Evolutionary conservation across 169 alveolate genomes (phyloP), one percentile per base, ranked within the genome.

Genomic region (Plasmodium yoelii): DNA sequence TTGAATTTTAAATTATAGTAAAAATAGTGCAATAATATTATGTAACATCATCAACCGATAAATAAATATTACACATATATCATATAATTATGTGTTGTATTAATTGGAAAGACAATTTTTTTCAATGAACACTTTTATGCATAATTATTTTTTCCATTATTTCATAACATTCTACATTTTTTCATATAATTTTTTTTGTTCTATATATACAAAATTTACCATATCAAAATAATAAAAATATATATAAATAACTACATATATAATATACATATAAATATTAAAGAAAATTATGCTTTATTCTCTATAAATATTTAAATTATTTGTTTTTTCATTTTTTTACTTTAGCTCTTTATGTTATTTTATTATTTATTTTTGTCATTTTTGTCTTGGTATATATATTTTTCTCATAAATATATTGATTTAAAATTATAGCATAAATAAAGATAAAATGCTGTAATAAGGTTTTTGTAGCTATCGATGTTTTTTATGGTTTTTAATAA

Each of bases 71-170:
- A 34, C 42, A 34, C 5, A 34, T 34, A 34, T 34, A 34, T 22
- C 42, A 57, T 59, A 22, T 24, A 49, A n/a, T 15, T n/a, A 22
- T 46, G 59, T 26, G n/a, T 9, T 65, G 44, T 15, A 73, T 26
- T 57, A 12, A 18, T 12, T 13, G 13, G 42, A 15, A 60, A 73
- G 47, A 24, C 61, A 10, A 24, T 8, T 49, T 19, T 63, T 73
- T 73, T 51, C 46, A 44, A 5, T 28, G 65, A 73, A 74, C 88
- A 74, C 71, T 74, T 49, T 49, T 74, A 60, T 55, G 88, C 49
- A 61, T 72, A 46, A 53, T 67, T 60, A 42, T 42, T 24, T 51
- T 9, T 64, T 42, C 47, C 60, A 49, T 74, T 46, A 74, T 74
- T 74, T 74, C 88, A 44, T 26, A 51, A 61, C 64, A 64, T 18